phyloP scores from a whole-genome alignment of 306 rosid genomes.

The Gynostemma pentaphyllum region DNA sequence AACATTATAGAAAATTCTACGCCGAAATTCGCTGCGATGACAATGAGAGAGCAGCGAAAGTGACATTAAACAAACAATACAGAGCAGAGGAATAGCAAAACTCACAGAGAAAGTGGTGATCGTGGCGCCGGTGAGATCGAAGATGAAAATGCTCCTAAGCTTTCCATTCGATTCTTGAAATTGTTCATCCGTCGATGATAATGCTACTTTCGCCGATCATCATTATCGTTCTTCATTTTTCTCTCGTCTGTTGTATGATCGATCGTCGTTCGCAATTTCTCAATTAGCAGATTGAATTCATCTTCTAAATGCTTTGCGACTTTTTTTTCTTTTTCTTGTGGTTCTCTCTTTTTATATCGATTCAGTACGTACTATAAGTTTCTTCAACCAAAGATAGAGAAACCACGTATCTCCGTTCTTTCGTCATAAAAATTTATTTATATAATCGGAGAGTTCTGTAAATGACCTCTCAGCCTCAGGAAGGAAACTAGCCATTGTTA shows the following conservation, averaged over 20 bases:
- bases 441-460: too few relatives aligned
- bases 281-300: not conserved
- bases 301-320: not conserved
- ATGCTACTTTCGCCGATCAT: conserved; percentile 6
- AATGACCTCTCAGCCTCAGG: too few relatives aligned
- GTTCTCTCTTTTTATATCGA: not conserved
- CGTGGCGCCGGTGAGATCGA: conserved; percentile 47
- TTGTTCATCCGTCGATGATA: conserved; percentile 1
- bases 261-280: not conserved
- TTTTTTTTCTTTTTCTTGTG: not conserved
- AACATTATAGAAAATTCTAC: conserved; percentile 21
- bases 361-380: too few relatives aligned
- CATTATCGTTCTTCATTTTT: conserved; percentile 24
- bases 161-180: conserved; percentile 22
- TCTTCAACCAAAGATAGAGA: too few relatives aligned
- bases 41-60: too few relatives aligned
- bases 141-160: conserved; percentile 40
- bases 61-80: too few relatives aligned
- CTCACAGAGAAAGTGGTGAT: conserved; percentile 40
- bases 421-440: not conserved
- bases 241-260: not conserved
- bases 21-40: conserved; percentile 42
- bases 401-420: not conserved
- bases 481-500: too few relatives aligned
- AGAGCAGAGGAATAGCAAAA: not conserved